Conservation (phyloP, 768 basidiomycete genomes). For the Xerocomellus intermedius region DNA sequence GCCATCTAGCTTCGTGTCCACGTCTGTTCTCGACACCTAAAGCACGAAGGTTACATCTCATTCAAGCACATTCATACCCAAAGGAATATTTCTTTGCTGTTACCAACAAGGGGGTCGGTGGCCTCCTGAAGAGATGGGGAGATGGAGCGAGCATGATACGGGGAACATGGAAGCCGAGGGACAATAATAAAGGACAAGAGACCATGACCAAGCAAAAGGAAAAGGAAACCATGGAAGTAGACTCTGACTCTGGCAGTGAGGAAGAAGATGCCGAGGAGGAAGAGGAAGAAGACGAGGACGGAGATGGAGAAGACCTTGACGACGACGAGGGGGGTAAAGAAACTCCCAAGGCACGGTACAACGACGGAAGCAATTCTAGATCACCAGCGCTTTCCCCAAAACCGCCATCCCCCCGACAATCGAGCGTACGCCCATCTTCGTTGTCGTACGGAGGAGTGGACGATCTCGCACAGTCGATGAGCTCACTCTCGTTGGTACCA, state of each 20-base stretch:
- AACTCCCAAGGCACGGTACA: slow-evolving; percentile 27
- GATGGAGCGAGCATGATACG: slow-evolving; percentile 81
- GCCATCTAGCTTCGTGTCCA: slow-evolving; percentile 61
- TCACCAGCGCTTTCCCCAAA: slow-evolving; percentile 22
- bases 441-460: slow-evolving; percentile 39
- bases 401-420: slow-evolving; percentile 18
- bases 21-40: slow-evolving; percentile 71
- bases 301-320: slow-evolving; percentile 17
- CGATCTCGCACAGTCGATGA: slow-evolving; percentile 47
- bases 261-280: slow-evolving; percentile 10
- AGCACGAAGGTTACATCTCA: slow-evolving; percentile 75
- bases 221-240: slow-evolving; percentile 24
- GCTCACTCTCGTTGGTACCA: slow-evolving; percentile 60
- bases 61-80: slow-evolving; percentile 78
- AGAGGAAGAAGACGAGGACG: slow-evolving; percentile 11
- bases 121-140: slow-evolving; percentile 75
- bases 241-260: slow-evolving; percentile 19
- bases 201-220: not conserved
- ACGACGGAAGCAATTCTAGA: slow-evolving; percentile 13
- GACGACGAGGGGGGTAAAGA: slow-evolving; percentile 23
- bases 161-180: slow-evolving; percentile 62
- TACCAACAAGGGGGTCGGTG: slow-evolving; percentile 88
- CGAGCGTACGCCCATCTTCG: slow-evolving; percentile 16
- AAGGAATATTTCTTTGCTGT: slow-evolving; percentile 91
- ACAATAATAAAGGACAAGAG: slow-evolving; percentile 19